A percentile compares a stretch with the other conserved stretches of the same genome.
Conservation (phyloP, 768 basidiomycete genomes). For the Russula earlei region DNA sequence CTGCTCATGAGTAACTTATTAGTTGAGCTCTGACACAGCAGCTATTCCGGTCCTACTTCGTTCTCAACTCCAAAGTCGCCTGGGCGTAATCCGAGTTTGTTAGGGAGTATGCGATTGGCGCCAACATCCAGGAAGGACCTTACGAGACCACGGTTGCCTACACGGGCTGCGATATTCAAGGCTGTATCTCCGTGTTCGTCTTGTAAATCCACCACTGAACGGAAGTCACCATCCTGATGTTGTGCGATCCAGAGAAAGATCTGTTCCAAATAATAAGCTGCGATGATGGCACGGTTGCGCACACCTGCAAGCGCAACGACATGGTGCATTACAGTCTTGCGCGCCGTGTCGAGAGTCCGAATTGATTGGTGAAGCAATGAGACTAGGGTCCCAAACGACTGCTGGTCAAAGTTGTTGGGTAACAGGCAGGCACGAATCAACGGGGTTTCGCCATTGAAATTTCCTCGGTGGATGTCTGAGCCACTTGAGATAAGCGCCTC, state of each 20-base stretch:
- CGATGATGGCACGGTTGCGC: slow-evolving; percentile 73
- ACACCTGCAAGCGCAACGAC: slow-evolving; percentile 85
- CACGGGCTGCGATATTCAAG: slow-evolving; percentile 87
- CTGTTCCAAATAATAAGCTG: slow-evolving; percentile 86
- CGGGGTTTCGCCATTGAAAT: slow-evolving; percentile 89
- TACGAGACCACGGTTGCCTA: slow-evolving; percentile 84
- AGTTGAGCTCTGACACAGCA: slow-evolving; percentile 4
- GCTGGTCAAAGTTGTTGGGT: slow-evolving; percentile 73
- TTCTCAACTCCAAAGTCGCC: slow-evolving; percentile 93
- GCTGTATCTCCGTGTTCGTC: slow-evolving; percentile 96
- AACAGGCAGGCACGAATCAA: slow-evolving; percentile 87
- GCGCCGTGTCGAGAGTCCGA: slow-evolving; percentile 79
- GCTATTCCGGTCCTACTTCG: slow-evolving; percentile 45
- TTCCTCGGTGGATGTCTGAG: slow-evolving; percentile 86
- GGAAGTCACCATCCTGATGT: slow-evolving; percentile 65
- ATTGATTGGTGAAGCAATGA: slow-evolving; percentile 60
- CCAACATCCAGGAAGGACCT: slow-evolving; percentile 84
- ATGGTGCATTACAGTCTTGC: slow-evolving; percentile 85
- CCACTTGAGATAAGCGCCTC: slow-evolving; percentile 64
- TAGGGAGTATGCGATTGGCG: slow-evolving; percentile 79
- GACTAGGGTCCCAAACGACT: slow-evolving; percentile 63
- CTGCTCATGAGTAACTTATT: slow-evolving; percentile 30
- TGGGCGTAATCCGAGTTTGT: slow-evolving; percentile 88
- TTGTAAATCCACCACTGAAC: slow-evolving; percentile 77
- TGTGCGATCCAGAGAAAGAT: slow-evolving; percentile 81